Evolutionary conservation across 768 basidiomycete genomes (phyloP).

Genomic region (Leccinellum rugosiceps): DNA sequence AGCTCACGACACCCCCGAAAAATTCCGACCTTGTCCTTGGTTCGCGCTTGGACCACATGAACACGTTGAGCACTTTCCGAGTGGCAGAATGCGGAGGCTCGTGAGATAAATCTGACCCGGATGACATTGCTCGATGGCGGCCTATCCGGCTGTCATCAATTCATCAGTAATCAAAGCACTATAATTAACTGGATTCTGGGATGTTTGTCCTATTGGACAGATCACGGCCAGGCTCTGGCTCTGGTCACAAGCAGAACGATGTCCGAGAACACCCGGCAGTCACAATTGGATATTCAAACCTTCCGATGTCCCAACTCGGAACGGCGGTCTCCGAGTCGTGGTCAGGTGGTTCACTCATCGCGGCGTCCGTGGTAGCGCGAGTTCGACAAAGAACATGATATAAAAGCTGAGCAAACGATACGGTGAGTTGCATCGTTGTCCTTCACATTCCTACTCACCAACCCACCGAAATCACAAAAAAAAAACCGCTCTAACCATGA

Average conservation of each 20-base stretch:
- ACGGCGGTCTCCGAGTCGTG: neutral
- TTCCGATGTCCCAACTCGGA: neutral
- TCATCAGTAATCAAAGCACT: constrained; percentile 1
- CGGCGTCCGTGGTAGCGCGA: neutral
- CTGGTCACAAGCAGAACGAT: neutral
- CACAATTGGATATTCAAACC: neutral
- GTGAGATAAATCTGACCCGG: constrained; percentile 6
- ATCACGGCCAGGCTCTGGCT: neutral
- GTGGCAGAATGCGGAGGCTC: neutral
- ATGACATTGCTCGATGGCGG: neutral
- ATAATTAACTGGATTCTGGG: constrained; percentile 1
- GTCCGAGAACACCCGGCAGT: constrained; percentile 10
- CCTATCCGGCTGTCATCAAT: neutral
- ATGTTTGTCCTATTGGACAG: neutral
- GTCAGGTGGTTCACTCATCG: neutral
- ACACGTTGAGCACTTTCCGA: neutral
- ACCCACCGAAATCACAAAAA: neutral
- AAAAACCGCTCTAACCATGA: constrained; percentile 34
- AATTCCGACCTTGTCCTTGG: constrained; percentile 6
- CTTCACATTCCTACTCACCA: constrained; percentile 9
- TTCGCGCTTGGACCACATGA: neutral
- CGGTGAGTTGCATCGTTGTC: neutral
- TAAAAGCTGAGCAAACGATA: constrained; percentile 13
- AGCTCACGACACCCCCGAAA: constrained; percentile 1
- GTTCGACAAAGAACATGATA: constrained; percentile 6